phyloP scores from a whole-genome alignment of 441 rosid species.

The Kokia cookei region DNA sequence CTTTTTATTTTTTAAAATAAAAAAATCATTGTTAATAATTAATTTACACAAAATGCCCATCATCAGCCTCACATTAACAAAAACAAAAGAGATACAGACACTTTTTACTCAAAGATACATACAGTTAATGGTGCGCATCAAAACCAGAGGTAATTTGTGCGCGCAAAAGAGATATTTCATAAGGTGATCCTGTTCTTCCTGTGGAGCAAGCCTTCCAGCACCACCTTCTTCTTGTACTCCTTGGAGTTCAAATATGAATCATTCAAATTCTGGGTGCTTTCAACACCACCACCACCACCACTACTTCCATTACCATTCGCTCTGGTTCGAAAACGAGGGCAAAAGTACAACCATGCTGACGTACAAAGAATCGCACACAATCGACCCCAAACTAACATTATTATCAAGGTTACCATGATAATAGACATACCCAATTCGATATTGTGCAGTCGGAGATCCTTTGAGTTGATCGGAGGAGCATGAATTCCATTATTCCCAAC shows the following conservation, averaged over 20 bases:
- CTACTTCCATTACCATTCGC: background rate
- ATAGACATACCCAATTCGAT: constrained; percentile 40
- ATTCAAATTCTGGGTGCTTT: background rate
- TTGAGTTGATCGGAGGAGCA: constrained; percentile 14
- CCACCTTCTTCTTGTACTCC: constrained; percentile 54
- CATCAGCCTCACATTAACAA: background rate
- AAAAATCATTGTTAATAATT: background rate
- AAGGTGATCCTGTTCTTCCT: constrained; percentile 22
- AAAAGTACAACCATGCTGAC: constrained; percentile 57
- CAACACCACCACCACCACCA: background rate
- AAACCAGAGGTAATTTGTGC: background rate
- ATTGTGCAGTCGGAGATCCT: constrained; percentile 2
- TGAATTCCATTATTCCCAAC: constrained; percentile 6
- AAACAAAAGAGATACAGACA: background rate
- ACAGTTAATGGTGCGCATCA: background rate
- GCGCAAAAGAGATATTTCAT: background rate
- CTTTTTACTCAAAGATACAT: background rate
- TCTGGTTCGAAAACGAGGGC: constrained; percentile 34
- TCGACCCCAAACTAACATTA: constrained; percentile 63
- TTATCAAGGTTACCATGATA: constrained; percentile 43
- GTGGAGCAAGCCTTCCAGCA: constrained; percentile 65
- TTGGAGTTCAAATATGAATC: constrained; percentile 31
- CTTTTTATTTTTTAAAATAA: background rate
- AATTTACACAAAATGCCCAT: constrained; percentile 17
- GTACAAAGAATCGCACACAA: constrained; percentile 73